Base-by-base conservation (phyloP, 345 rosid genomes). In the Mallotus nudiflorus region DNA sequence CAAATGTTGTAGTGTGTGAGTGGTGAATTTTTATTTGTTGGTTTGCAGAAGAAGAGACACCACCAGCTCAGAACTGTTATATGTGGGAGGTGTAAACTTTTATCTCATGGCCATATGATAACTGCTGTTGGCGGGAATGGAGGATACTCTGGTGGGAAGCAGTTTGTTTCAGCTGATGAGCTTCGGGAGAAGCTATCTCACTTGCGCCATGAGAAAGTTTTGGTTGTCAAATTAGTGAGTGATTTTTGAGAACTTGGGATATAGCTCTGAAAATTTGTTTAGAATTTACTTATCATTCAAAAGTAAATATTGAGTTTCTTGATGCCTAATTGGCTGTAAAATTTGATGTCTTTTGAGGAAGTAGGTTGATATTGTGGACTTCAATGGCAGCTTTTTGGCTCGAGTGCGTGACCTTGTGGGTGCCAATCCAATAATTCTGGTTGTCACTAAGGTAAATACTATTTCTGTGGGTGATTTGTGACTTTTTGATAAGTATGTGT, bases 101-200 rank as follows among this genome's bases (percentile, higher is more conserved):
- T 94, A 65, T 88, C 97, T 67, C 98, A 94, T 78, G 98, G 98
- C 60, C 97, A 87, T 72, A 94, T 94, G 97, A 84, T 94, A 66
- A 91, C 96, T 20, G 96, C 96, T 60, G 98, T 94, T 11, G 98
- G 97, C 77, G 98, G 98, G 22, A 88, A 94, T 75, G 98, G 98
- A 40, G 98, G 98, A 4, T 94, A 94, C 75, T 39, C 97, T 45
- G 95, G 98, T 55, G 93, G 96, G 28, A 91, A 90, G 77, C 98
- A 91, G 67, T 94, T 94, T 64, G 89, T 91, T 68, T 72, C 85
- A 0, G 98, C 97, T 13, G 93, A 94, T 54, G 85, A 91, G 78
- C 96, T 94, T 39, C 83, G 96, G 3, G 88, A 91, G 69, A 94
- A 92, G 71, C 91, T 94, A 48, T 91, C 93, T 76, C 93, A 85